Conservation (phyloP, 2,329 filamentous ascomycete species). For the Neofusicoccum parvum region DNA sequence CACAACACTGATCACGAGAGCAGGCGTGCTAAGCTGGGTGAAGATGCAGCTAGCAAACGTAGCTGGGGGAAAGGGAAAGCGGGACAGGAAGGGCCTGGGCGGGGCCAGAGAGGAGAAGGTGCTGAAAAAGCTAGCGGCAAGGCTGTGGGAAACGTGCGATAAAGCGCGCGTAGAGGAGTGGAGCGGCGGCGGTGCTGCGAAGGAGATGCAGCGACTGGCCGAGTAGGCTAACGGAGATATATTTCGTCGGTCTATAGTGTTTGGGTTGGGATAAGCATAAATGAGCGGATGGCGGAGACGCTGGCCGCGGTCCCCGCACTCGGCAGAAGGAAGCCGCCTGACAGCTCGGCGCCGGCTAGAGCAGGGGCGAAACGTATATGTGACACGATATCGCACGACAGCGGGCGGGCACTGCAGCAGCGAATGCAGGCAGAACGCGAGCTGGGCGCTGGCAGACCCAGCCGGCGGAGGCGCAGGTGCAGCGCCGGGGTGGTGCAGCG, state of each 20-base stretch:
- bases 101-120: slow-evolving; percentile 47
- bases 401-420: too few relatives aligned
- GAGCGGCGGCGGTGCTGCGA: slow-evolving; percentile 57
- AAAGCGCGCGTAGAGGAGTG: slow-evolving; percentile 65
- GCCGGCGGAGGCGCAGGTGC: background rate
- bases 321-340: background rate
- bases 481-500: background rate
- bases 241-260: background rate
- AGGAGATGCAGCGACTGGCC: slow-evolving; percentile 32
- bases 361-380: background rate
- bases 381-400: background rate
- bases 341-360: background rate
- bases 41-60: slow-evolving; percentile 56
- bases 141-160: slow-evolving; percentile 68
- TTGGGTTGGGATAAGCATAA: slow-evolving; percentile 14
- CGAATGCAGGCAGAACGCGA: too few relatives aligned
- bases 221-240: slow-evolving; percentile 14
- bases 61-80: background rate
- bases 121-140: slow-evolving; percentile 57
- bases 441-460: too few relatives aligned
- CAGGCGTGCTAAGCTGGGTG: slow-evolving; percentile 75
- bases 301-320: slow-evolving; percentile 5
- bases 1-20: slow-evolving; percentile 77
- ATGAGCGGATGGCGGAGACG: background rate
- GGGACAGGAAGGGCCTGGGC: slow-evolving; percentile 40